Evolutionary conservation across 2,329 filamentous ascomycete genomes (phyloP), one percentile per base, ranked within the genome.

Genomic region (Dendrostoma leiphaemia): DNA sequence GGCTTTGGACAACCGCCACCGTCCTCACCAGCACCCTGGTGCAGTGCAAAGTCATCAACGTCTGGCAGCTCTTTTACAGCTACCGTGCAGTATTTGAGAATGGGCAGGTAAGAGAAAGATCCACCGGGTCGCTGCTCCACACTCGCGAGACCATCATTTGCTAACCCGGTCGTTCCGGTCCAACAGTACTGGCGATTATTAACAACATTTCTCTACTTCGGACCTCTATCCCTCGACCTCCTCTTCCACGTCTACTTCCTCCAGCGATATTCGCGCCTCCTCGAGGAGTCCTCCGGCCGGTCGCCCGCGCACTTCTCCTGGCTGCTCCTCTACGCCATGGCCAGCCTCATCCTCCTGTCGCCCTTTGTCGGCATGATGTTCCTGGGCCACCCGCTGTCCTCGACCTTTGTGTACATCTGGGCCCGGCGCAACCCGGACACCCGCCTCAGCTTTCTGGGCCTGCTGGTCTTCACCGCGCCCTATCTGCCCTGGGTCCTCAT

Each of bases 161-260:
- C 56, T 58, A 28, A 48, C 41, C 24, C 28, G 12, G 26, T 19
- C 53, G 26, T 58, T 61, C 6, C 47, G 6, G n/a, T 29, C 9
- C 15, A 41, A 61, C 61, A 97, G 91, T 97, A 96, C 72, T 99
- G 94, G 94, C 88, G 94, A 37, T 79, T 99, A n/a, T 67, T 96
- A 37, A 95, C 93, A 2, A 96, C 93, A 1, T 99, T 99, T 74
- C 84, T 97, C 66, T 99, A 97, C 77, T 97, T 97, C 68, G 94
- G 94, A 2, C 92, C 93, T 2, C 85, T 97, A 61, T 94, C 88
- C 28, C 84, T 99, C 67, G 94, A 97, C 70, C 85, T 99, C 37
- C 81, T 97, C 63, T 97, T 97, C 78, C 93, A 97, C 71, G 89
- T 97, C 70, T 99, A 97, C 81, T 99, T 99, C 75, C 86, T 97